Conservation (phyloP, 352 stramenopile genomes). For the Phytophthora multivora region DNA sequence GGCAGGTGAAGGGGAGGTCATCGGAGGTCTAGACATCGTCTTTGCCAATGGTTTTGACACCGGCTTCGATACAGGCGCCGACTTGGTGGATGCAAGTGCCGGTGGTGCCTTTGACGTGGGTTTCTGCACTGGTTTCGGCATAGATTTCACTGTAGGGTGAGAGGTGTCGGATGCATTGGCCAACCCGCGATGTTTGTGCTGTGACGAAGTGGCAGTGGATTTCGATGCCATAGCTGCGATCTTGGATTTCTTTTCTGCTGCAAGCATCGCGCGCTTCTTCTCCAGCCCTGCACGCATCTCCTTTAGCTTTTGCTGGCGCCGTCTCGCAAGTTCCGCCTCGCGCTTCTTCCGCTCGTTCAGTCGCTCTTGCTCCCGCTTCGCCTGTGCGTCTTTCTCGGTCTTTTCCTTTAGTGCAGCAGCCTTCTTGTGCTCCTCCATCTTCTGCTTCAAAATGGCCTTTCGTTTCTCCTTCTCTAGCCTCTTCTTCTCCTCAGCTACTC, state of each 20-base stretch:
- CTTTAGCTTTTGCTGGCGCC: slow-evolving; percentile 63
- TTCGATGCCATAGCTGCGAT: slow-evolving; percentile 11
- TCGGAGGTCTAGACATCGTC: slow-evolving; percentile 4
- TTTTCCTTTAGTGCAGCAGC: slow-evolving; percentile 74
- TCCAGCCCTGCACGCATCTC: slow-evolving; percentile 72
- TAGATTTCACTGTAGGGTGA: slow-evolving; percentile 22
- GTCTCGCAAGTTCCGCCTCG: slow-evolving; percentile 64
- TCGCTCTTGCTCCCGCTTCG: slow-evolving; percentile 67
- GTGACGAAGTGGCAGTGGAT: slow-evolving; percentile 3
- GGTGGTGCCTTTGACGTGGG: slow-evolving; percentile 11
- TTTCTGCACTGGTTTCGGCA: slow-evolving; percentile 18
- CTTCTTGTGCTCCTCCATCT: slow-evolving; percentile 78
- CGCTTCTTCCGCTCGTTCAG: slow-evolving; percentile 76
- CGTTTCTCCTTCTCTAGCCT: slow-evolving; percentile 61
- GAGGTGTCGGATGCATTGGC: slow-evolving; percentile 18
- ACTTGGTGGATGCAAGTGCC: slow-evolving; percentile 20
- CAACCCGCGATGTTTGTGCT: slow-evolving; percentile 32
- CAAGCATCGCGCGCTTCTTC: slow-evolving; percentile 67
- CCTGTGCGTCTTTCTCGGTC: slow-evolving; percentile 66
- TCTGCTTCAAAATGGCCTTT: slow-evolving; percentile 69
- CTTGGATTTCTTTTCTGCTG: slow-evolving; percentile 44
- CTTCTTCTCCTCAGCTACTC: slow-evolving; percentile 73
- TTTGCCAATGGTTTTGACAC: slow-evolving; percentile 15
- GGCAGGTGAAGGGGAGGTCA: slow-evolving; percentile 4
- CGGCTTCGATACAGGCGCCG: slow-evolving; percentile 9